phyloP scores from a whole-genome alignment of 495 filamentous ascomycete genomes.

The Immersiella caudata region DNA sequence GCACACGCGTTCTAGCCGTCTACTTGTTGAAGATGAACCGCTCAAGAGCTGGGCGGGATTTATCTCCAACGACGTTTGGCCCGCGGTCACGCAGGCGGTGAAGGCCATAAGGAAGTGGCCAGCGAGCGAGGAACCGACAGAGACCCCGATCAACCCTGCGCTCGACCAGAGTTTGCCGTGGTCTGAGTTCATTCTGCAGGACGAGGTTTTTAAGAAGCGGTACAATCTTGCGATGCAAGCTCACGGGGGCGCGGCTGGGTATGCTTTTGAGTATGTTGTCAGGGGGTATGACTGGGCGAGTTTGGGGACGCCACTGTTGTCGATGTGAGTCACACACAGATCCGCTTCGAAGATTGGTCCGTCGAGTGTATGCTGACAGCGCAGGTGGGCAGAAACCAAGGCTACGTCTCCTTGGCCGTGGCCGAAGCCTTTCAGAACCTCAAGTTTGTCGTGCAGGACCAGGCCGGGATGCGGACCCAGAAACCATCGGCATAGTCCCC shows the following conservation, averaged over 20 bases:
- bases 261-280: slow-evolving; percentile 23
- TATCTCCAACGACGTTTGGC: slow-evolving; percentile 44
- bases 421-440: slow-evolving; percentile 28
- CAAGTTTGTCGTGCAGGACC: slow-evolving; percentile 34
- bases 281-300: slow-evolving; percentile 34
- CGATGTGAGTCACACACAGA: slow-evolving; percentile 20
- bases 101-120: slow-evolving; percentile 38
- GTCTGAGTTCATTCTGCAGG: slow-evolving; percentile 38
- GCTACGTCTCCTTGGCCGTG: slow-evolving; percentile 32
- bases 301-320: slow-evolving; percentile 27
- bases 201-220: slow-evolving; percentile 23
- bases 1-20: slow-evolving; percentile 40
- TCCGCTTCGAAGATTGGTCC: too few species aligned
- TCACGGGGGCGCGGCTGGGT: slow-evolving; percentile 29
- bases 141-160: slow-evolving; percentile 46
- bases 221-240: slow-evolving; percentile 35
- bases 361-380: too few species aligned
- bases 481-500: slow-evolving; percentile 30
- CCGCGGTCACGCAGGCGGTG: slow-evolving; percentile 29
- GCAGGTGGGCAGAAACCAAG: slow-evolving; percentile 36
- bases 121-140: slow-evolving; percentile 36
- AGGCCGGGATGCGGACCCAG: slow-evolving; percentile 27
- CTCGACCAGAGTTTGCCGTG: slow-evolving; percentile 38
- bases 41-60: slow-evolving; percentile 45
- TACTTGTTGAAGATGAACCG: slow-evolving; percentile 38